Evolutionary conservation across 2,329 filamentous ascomycete genomes (phyloP).

Genomic region (Trichoderma sp.): DNA sequence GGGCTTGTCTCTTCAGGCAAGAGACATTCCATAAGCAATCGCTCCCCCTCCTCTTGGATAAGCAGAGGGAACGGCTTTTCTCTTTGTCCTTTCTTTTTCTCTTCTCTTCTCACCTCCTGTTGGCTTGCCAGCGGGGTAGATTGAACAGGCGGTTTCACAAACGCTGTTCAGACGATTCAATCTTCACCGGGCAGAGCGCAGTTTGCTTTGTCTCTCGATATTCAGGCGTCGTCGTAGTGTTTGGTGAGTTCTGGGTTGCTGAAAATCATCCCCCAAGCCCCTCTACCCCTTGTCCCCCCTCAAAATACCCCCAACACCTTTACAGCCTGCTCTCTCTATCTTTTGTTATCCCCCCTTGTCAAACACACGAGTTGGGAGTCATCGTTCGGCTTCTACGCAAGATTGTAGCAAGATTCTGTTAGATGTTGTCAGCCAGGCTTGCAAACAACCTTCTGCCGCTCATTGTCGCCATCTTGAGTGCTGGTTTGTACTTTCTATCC

Average conservation of each 20-base stretch:
- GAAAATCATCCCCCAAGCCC: not conserved
- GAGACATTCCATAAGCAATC: constrained; percentile 5
- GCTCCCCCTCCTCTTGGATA: not conserved
- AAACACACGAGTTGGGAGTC: not conserved
- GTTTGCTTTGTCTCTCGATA: not conserved
- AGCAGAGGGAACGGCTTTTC: not conserved
- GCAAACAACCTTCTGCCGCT: not conserved
- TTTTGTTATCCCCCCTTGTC: not conserved
- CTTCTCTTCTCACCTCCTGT: not conserved
- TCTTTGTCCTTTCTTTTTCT: not conserved
- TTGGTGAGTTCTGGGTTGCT: constrained; percentile 4
- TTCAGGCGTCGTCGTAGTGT: not conserved
- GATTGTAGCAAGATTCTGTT: not conserved
- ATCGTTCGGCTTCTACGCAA: not conserved
- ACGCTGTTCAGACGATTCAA: not conserved
- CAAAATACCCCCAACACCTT: not conserved
- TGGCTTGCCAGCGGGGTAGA: constrained; percentile 2
- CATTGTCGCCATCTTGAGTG: not conserved
- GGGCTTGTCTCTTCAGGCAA: not conserved
- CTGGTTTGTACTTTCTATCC: constrained; percentile 1
- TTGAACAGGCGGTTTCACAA: not conserved
- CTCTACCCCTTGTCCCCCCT: not conserved
- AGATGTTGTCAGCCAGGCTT: constrained; percentile 3
- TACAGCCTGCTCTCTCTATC: not conserved
- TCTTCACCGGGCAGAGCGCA: not conserved